Base-by-base conservation (phyloP, 495 filamentous ascomycete species). In the Penicillium malachiteum region DNA sequence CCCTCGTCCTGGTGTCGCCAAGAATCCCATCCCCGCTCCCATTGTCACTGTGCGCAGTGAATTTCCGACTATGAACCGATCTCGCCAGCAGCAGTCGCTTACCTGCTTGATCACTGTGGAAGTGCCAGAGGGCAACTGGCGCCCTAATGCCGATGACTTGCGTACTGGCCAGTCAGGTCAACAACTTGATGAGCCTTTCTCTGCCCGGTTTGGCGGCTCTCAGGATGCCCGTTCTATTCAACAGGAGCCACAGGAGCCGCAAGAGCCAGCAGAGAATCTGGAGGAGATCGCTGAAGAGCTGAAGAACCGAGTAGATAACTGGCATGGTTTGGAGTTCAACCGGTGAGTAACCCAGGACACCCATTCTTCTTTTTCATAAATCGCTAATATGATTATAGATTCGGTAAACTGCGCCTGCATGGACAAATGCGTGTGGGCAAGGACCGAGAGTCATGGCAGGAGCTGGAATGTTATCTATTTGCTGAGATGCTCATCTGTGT, bases 401-500 rank as follows among this genome's bases (percentile, higher is more conserved):
- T 97, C 70, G 94, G 94, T 58, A 96, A 96, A 65, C 83, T 99
- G 59, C 87, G 91, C 34, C 76, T 97, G 38, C 92, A 96, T 64
- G 94, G 92, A 42, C 92, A 89, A 13, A 87, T 97, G 58, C 86
- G 88, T 51, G 94, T 99, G 17, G 94, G 95, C 59, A 99, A 97
- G 63, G 94, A 99, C 69, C 91, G 91, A 58, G 82, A 94, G 60
- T 92, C 94, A 11, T 99, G 94, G 94, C 94, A 99, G 75, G 95
- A 99, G 66, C 72, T 99, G 50, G 92, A 97, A 69, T 99, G 95
- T 69, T 99, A 90, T 72, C 81, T 99, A 17, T 99, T 97, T 66
- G 89, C 87, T 3, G 94, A 97, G 72, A 99, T 99, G 94, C 91
- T 99, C 49, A 99, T 99, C 59, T 99, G 94, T 68, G 91, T 97